Base-by-base conservation (phyloP, 495 filamentous ascomycete genomes). In the Aspergillus panamensis region DNA sequence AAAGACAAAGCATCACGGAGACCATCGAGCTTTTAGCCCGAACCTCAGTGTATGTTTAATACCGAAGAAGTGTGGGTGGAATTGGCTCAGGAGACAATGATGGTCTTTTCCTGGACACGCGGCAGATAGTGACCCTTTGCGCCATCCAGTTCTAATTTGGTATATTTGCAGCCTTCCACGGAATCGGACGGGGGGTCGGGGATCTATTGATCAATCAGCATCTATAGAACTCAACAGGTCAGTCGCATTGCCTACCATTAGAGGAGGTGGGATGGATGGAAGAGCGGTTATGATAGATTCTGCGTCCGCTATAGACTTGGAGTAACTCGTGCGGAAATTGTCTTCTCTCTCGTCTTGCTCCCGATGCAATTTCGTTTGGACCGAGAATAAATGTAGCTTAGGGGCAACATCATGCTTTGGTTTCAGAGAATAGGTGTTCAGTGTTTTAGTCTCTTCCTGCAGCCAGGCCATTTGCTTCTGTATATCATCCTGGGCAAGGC, bases 251-350 rank as follows among this genome's bases (percentile, higher is more conserved):
- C 51, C 49, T 19, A 56, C 53, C 42, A 33, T 37, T 45, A 25
- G 25, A 25, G 53, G 50, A 60, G 63, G 40, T 17, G 66, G 62
- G n/a, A 76, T 52, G 37, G 64, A 60, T 39, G 75, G 73, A 42
- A 78, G 68, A 10, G 73, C 75, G 9, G 75, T 77, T 53, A 77
- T 72, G 12, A 68, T 64, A 4, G 72, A 72, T 25, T 63, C 63
- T 17, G 61, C 16, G 35, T 73, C 70, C 16, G 53, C 51, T 29
- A 29, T 31, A 25, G 40, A 44, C 48, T 52, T 43, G n/a, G 21
- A 8, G 17, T 53, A 30, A 25, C 58, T 53, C 19, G 57, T 21
- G 48, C 32, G 55, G 7, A 42, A 42, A 30, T 47, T 17, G 29
- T 33, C 37, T 51, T 25, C 48, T 37, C 51, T 53, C 20, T 59